Conservation (phyloP, 2,329 filamentous ascomycete genomes). For the Sporothrix protearum region DNA sequence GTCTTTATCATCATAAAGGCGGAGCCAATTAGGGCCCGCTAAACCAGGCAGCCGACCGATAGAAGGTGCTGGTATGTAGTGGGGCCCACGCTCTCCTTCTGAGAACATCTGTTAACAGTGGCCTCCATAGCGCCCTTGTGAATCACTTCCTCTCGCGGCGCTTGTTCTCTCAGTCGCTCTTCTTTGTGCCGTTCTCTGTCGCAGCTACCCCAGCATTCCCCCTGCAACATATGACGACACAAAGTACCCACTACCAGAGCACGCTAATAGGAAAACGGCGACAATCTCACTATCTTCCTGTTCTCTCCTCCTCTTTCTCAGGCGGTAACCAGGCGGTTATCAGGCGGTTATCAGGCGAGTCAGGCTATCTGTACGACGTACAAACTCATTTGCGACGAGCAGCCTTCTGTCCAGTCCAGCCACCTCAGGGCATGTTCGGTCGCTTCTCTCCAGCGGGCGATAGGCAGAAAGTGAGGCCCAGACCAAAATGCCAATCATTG, state of each 20-base stretch:
- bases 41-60: conserved; percentile 10
- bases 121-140: neutral
- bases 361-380: too few species aligned
- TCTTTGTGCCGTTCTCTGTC: conserved; percentile 13
- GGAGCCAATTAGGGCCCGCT: conserved; percentile 23
- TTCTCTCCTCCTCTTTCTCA: neutral
- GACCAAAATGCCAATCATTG: neutral
- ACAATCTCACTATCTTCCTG: neutral
- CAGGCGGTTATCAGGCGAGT: neutral
- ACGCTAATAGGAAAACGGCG: conserved; percentile 13
- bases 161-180: neutral
- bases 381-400: neutral
- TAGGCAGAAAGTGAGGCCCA: conserved; percentile 6
- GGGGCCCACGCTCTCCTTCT: conserved; percentile 6
- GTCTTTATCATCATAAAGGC: neutral
- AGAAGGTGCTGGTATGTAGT: conserved; percentile 26
- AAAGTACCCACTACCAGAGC: conserved; percentile 19
- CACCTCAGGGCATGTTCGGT: conserved; percentile 12
- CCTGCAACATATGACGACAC: conserved; percentile 22
- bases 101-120: too few species aligned
- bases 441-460: neutral
- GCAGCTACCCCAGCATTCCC: conserved; percentile 18
- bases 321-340: neutral
- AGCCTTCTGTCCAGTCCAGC: conserved; percentile 9
- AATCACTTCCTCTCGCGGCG: conserved; percentile 19